phyloP scores from a whole-genome alignment of 2,329 filamentous ascomycete species.

The Acrocalymma vagum region DNA sequence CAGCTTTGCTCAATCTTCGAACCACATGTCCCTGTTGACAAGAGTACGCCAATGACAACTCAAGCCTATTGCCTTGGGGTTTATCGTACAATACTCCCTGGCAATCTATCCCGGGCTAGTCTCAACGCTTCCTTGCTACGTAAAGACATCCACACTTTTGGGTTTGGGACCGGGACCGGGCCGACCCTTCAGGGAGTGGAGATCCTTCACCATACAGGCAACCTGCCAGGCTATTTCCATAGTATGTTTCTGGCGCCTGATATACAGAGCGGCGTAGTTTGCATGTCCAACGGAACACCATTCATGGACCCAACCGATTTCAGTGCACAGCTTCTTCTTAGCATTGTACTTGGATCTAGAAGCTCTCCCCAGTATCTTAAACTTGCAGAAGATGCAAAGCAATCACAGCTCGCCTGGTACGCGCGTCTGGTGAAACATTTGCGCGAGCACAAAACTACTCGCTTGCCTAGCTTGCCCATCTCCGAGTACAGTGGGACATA shows the following conservation, averaged over 20 bases:
- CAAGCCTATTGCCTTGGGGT: conserved; percentile 22
- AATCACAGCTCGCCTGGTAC: too few species aligned
- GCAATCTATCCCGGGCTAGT: conserved; percentile 14
- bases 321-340: conserved; percentile 14
- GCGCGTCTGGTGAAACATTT: too few species aligned
- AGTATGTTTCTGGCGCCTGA: conserved; percentile 15
- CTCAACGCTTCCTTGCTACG: conserved; percentile 6
- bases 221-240: conserved; percentile 5
- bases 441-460: too few species aligned
- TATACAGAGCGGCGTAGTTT: conserved; percentile 18
- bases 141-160: conserved; percentile 3
- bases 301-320: conserved; percentile 19
- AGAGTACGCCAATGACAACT: neutral
- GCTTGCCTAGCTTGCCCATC: too few species aligned
- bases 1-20: conserved; percentile 11
- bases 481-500: too few species aligned
- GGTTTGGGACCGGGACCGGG: too few species aligned
- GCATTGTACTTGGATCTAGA: conserved; percentile 7
- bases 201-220: conserved; percentile 16
- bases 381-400: too few species aligned
- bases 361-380: neutral
- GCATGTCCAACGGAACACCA: conserved; percentile 18
- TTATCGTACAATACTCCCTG: conserved; percentile 18
- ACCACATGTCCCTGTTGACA: conserved; percentile 9
- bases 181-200: conserved; percentile 2